Base-by-base conservation (phyloP, 2,329 filamentous ascomycete genomes). In the Fusarium vanettenii region DNA sequence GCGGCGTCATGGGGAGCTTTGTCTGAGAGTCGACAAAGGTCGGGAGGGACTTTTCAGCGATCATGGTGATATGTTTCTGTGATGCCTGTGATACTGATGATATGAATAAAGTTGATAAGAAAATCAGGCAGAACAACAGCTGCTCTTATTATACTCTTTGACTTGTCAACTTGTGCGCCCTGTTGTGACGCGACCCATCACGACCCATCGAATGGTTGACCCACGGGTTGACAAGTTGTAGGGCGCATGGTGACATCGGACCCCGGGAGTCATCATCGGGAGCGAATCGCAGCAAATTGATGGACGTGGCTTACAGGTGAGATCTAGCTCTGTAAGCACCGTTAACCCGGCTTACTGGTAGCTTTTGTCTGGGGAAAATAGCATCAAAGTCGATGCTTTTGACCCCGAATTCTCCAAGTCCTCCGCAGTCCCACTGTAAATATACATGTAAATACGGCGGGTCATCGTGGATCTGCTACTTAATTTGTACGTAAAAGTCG, bases 171-270 rank as follows among this genome's bases (percentile, higher is more conserved):
- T 16, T 52, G 60, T 56, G 33, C 72, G 72, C 72, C 72, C 72
- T 75, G 72, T 73, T 31, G 61, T 70, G 72, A 75, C 60, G 22
- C 60, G 68, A 69, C 68, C 72, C 72, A 72, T 71, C 66, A 39
- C 65, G 69, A 75, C 56, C 48, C 48, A 52, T 52, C 48, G 60
- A 61, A 74, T 48, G 48, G 37, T 48, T 48, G 64, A 43, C 63
- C 71, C 71, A 75, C 71, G 48, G 65, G 39, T 65, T 50, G 72
- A 75, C 72, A 75, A 73, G 72, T 70, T 69, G 65, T 64, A 75
- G 72, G 72, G 72, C 72, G 72, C 60, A 60, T 33, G 48, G 66
- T 64, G 72, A 56, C 66, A 74, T 67, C 45, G 66, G 56, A 70
- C 62, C 66, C 66, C 69, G 62, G 69, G 56, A 59, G 48, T 29